Conservation (phyloP, 805 yeast species). For the Vanderwaltozyma polyspora region DNA sequence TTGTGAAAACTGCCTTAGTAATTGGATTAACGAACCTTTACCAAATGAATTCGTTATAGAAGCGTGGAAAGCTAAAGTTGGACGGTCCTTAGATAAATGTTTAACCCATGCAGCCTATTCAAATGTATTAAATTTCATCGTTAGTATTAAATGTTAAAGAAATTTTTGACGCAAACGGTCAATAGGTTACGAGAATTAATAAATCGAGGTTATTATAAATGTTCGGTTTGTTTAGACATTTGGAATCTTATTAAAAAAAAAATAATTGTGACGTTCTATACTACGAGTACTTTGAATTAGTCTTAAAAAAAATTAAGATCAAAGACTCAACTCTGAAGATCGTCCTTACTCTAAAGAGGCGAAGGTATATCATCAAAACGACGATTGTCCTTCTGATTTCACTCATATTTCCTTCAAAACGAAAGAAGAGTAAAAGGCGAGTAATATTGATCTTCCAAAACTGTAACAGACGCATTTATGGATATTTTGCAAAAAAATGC, state of each 20-base stretch:
- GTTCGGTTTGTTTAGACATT: too few species aligned
- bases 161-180: neutral
- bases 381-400: conserved; percentile 31
- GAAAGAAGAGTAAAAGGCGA: conserved; percentile 33
- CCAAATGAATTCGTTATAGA: conserved; percentile 96
- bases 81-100: conserved; percentile 79
- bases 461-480: conserved; percentile 85
- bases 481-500: conserved; percentile 18
- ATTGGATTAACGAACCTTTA: conserved; percentile 89
- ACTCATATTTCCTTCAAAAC: conserved; percentile 26
- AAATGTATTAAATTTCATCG: conserved; percentile 1
- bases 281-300: conserved; percentile 51
- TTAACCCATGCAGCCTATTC: conserved; percentile 96
- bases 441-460: conserved; percentile 79
- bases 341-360: conserved; percentile 35
- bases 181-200: conserved; percentile 3
- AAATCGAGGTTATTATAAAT: too few species aligned
- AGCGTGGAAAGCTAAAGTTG: conserved; percentile 96
- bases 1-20: conserved; percentile 83
- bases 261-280: conserved; percentile 65
- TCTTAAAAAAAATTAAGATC: conserved; percentile 4
- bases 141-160: neutral
- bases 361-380: conserved; percentile 35
- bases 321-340: conserved; percentile 70
- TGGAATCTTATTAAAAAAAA: neutral